phyloP scores from a whole-genome alignment of 2,329 filamentous ascomycete species.

The Biscogniauxia mediterranea region DNA sequence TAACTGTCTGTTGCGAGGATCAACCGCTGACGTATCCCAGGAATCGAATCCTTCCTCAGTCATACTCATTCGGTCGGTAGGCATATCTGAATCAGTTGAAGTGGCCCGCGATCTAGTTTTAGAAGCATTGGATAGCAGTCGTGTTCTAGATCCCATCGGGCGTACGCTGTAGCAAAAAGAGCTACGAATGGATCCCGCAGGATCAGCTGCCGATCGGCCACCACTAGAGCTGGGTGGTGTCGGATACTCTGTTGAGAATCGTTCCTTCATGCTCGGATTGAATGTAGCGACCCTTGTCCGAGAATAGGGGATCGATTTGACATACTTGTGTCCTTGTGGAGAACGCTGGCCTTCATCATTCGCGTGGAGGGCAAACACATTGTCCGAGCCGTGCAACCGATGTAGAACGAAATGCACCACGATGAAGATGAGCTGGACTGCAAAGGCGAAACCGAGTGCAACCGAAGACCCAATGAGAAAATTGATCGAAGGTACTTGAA shows the following conservation, averaged over 20 bases:
- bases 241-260: conserved; percentile 36
- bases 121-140: conserved; percentile 46
- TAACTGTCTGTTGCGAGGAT: conserved; percentile 58
- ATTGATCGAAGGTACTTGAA: conserved; percentile 32
- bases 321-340: conserved; percentile 31
- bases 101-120: conserved; percentile 39
- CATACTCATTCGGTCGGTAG: conserved; percentile 35
- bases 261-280: conserved; percentile 32
- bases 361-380: conserved; percentile 30
- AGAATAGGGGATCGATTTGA: conserved; percentile 53
- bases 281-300: conserved; percentile 41
- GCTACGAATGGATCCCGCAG: conserved; percentile 47
- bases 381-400: conserved; percentile 32
- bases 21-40: conserved; percentile 71
- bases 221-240: conserved; percentile 46
- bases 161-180: conserved; percentile 49
- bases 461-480: conserved; percentile 46
- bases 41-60: conserved; percentile 67
- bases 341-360: conserved; percentile 34
- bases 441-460: conserved; percentile 45
- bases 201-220: conserved; percentile 44
- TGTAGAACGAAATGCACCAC: conserved; percentile 42
- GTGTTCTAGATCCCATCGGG: conserved; percentile 56
- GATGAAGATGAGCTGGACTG: conserved; percentile 49
- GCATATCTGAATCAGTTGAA: conserved; percentile 47